phyloP scores from a whole-genome alignment of 2,329 filamentous ascomycete species.

The Fusarium chaquense region DNA sequence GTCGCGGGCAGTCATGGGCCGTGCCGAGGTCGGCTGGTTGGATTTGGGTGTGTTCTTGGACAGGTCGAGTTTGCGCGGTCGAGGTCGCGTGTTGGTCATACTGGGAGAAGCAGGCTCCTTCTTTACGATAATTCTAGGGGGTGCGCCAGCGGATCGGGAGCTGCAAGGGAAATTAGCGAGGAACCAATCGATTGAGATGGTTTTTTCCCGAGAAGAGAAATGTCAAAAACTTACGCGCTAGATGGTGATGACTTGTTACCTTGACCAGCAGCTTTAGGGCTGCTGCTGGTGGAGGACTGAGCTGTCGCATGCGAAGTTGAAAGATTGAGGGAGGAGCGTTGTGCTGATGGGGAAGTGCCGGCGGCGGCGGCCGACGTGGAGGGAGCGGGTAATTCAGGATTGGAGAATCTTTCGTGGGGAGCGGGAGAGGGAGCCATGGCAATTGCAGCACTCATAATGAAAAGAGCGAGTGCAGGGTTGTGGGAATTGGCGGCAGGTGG shows the following conservation, averaged over 20 bases:
- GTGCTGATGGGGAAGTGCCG: conserved; percentile 59
- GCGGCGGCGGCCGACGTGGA: conserved; percentile 52
- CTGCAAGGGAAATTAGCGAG: conserved; percentile 31
- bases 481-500: conserved; percentile 32
- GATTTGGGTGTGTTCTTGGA: conserved; percentile 71
- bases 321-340: conserved; percentile 54
- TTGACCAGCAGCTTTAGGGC: conserved; percentile 59
- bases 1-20: conserved; percentile 83
- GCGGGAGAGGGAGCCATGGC: conserved; percentile 77
- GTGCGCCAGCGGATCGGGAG: conserved; percentile 54
- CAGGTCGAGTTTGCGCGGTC: conserved; percentile 82
- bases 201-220: background rate
- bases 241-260: conserved; percentile 67
- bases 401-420: conserved; percentile 72
- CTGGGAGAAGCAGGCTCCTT: conserved; percentile 94
- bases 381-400: conserved; percentile 61
- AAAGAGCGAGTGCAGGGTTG: conserved; percentile 36
- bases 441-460: conserved; percentile 75
- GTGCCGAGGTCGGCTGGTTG: conserved; percentile 69
- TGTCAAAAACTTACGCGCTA: conserved; percentile 65
- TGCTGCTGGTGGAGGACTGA: conserved; percentile 66
- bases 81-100: conserved; percentile 77
- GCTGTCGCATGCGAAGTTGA: conserved; percentile 58
- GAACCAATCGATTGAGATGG: conserved; percentile 11
- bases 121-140: conserved; percentile 91